Evolutionary conservation across 2,329 filamentous ascomycete species (phyloP).

Genomic region (Alternaria tenuissima): DNA sequence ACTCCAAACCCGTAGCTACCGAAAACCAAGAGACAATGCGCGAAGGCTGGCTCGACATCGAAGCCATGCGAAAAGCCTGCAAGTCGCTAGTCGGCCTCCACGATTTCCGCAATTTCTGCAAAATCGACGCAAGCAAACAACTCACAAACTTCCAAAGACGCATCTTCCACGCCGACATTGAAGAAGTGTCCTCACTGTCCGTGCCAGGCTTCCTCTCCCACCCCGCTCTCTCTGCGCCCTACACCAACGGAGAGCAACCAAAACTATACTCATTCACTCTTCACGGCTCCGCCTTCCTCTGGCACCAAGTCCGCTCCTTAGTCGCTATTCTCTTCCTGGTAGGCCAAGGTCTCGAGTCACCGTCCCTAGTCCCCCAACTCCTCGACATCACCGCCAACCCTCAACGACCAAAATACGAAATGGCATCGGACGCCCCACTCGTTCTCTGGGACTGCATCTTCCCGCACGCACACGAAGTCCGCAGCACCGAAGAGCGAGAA

Average conservation of each 20-base stretch:
- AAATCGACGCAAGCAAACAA: constrained; percentile 88
- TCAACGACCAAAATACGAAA: constrained; percentile 83
- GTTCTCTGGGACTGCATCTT: constrained; percentile 98
- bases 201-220: constrained; percentile 41
- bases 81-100: constrained; percentile 81
- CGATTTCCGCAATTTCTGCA: constrained; percentile 98
- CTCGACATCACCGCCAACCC: constrained; percentile 77
- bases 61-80: constrained; percentile 84
- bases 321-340: constrained; percentile 91
- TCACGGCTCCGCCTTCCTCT: constrained; percentile 90
- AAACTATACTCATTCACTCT: constrained; percentile 90
- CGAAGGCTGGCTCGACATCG: constrained; percentile 83
- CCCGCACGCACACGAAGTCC: constrained; percentile 59
- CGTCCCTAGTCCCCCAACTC: constrained; percentile 75
- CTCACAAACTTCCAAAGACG: constrained; percentile 81
- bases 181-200: constrained; percentile 51
- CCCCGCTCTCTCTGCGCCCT: constrained; percentile 28
- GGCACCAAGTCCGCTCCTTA: constrained; percentile 98
- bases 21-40: constrained; percentile 25
- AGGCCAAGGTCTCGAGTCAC: constrained; percentile 83
- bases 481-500: constrained; percentile 50
- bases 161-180: constrained; percentile 82
- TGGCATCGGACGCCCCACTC: constrained; percentile 88
- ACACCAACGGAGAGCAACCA: constrained; percentile 32
- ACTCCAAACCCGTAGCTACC: neutral